Evolutionary conservation across 2,329 filamentous ascomycete genomes (phyloP), one percentile per base, ranked within the genome.

Genomic region (Fusarium sp.): DNA sequence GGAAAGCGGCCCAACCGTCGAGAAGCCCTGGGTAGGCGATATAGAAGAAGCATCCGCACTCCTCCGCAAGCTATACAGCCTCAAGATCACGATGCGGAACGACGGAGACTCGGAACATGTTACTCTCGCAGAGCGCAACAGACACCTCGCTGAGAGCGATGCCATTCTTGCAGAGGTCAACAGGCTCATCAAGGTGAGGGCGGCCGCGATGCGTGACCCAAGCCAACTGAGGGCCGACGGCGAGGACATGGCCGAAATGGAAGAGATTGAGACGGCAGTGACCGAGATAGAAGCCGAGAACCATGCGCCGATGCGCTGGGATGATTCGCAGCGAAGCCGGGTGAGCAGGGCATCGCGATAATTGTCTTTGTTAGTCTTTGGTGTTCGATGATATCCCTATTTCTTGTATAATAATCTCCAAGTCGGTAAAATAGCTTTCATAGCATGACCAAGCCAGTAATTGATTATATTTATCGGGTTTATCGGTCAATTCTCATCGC

Each of bases 101-200:
- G 45, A 48, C 3, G 31, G 20, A 8, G 37, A 64, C 48, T 64
- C 60, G 8, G 18, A 35, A 33, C 18, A 64, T 4, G 50, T 41
- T 10, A 61, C 58, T 2, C n/a, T n/a, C n/a, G 33, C 60, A 5
- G 45, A 56, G 6, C 60, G 60, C 9, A 54, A 64, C 48, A 64
- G 27, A 50, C 22, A 54, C 9, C 50, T 29, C 9, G 24, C 16
- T 6, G 60, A 64, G 31, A 64, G 43, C 5, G 45, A 39, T 8
- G 60, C 60, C 18, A 39, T 64, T n/a, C 27, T 64, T 6, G 60
- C 31, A 16, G 45, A 64, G 33, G 33, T 64, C 5, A 54, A 64
- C 5, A 56, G 45, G 45, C 33, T 52, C 4, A 37, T 54, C 13
- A 16, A 54, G 8, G 20, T 22, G 60, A 29, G 60, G 33, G 16